Evolutionary conservation across 2,329 filamentous ascomycete species (phyloP), one percentile per base, ranked within the genome.

Genomic region (Periconia sp.): DNA sequence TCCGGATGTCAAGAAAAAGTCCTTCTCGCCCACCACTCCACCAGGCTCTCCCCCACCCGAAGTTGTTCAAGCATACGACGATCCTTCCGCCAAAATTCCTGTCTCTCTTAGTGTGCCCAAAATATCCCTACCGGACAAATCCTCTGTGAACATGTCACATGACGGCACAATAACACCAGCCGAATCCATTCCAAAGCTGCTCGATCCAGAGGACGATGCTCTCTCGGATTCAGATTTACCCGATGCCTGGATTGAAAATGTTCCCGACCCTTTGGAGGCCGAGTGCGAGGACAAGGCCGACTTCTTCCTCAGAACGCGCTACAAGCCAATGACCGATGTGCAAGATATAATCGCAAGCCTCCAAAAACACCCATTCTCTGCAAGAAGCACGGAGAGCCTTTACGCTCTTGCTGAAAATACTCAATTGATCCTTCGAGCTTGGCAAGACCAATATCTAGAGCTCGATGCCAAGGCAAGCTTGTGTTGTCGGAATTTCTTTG

Each of bases 391-490:
- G 0, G 79, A 80, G n/a, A 79, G 80, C 53, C 76, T 86, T 0
- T 83, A 83, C 56, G 72, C 75, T 2, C 70, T 84, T n/a, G 81
- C 83, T 1, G 75, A 77, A 27, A 84, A 85, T 60, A 79, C 79
- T 1, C 79, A 80, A 31, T 68, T 70, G 35, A 80, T 81, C 13
- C 72, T 87, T 55, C 77, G 78, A 60, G 68, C 76, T 41, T 81
- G 83, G 73, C 84, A 87, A 63, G 80, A 85, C 52, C 83, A 87
- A 67, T 86, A 83, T 59, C 68, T 85, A 20, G 73, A 74, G 49
- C 73, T 85, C n/a, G 81, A 84, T 52, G 78, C 69, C 44, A 63
- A 62, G 35, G 71, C 73, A 61, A 58, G 69, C 50, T 31, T 59
- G 13, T 41, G 41, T 41, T 10, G 14, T 42, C 18, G 13, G n/a